Evolutionary conservation across 805 yeast species (phyloP), one percentile per base, ranked within the genome.

Genomic region (Starmerella cellae): DNA sequence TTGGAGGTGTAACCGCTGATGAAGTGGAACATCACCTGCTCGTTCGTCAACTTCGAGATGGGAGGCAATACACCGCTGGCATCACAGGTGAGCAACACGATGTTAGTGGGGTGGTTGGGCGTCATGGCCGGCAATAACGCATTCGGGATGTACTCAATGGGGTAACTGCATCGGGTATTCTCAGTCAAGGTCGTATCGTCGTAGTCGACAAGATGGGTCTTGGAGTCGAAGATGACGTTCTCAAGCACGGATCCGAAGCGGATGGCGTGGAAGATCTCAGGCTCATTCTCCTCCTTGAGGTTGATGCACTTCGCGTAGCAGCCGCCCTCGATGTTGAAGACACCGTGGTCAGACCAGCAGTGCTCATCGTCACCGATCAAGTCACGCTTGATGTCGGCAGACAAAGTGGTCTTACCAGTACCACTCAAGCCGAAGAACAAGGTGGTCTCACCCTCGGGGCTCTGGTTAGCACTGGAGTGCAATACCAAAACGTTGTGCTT

Each of bases 331-430:
- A 88, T 87, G 75, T 91, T 91, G 79, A 88, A 88, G 46, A 88
- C 96, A 69, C 98, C 98, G 55, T 81, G 71, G 66, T 88, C 94
- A 17, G 96, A 82, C 98, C 98, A 88, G 71, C 97, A 88, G 71
- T 88, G 98, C 70, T 88, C 98, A 63, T 88, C 98, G 64, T 88
- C 98, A 64, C 98, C 98, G 61, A 88, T 88, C 63, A 88, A 75
- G 62, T 74, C 67, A 66, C 98, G 80, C 67, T 83, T 71, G 46
- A 95, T 95, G 62, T 88, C 97, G 42, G 97, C 97, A 55, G 94
- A 82, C 55, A 88, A 70, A 16, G 98, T 88, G 53, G 98, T 88
- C 71, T 88, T 88, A 65, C 98, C 98, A 37, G 98, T 88, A 64
- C 98, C 98, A 36, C 95, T 82, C 50, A 88, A 71, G 58, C 98